Base-by-base conservation (phyloP, 2,329 filamentous ascomycete genomes). In the Fusarium kyushuense region DNA sequence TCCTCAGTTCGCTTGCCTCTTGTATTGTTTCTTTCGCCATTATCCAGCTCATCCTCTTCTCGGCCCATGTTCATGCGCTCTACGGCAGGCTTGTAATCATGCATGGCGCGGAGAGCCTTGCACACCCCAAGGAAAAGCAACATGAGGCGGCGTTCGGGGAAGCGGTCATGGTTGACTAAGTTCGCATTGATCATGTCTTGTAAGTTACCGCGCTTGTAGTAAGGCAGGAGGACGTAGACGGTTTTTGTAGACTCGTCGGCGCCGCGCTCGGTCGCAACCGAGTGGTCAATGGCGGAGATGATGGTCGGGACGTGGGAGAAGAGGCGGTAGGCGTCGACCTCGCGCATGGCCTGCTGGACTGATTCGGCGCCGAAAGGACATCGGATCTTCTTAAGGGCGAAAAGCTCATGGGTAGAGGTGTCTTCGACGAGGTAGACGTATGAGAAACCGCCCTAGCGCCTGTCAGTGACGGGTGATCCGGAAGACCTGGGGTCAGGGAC, bases 121-220 rank as follows among this genome's bases (percentile, higher is more conserved):
- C 95, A 97, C 4, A 99, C 94, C 17, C 96, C 96, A 41, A 97
- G 82, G 78, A 99, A 97, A 62, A 99, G 80, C 60, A 90, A 84
- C 94, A 98, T 95, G 65, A 99, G 84, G 73, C 90, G 86, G 77
- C 90, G 87, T 82, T 98, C 95, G 1, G 95, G 94, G 75, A 99
- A 98, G 52, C 86, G 87, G 36, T 92, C 92, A 78, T 97, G 93
- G 79, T 98, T 98, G 79, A 99, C 95, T 55, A 98, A 84, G 80
- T 99, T 99, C 68, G 96, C 95, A 79, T 99, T 99, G 84, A 99
- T 98, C 77, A 96, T 91, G 81, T 99, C 96, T 82, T 99, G 96
- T 36, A 99, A 86, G 79, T 99, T 99, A 16, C 96, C 96, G 70
- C 95, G 87, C 74, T 94, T 86, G 82, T 97, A 99, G 83, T 98